A percentile compares a stretch with the other conserved stretches of the same genome.
phyloP scores from a whole-genome alignment of 2,329 filamentous ascomycete genomes.

The Lachnellula cervina region DNA sequence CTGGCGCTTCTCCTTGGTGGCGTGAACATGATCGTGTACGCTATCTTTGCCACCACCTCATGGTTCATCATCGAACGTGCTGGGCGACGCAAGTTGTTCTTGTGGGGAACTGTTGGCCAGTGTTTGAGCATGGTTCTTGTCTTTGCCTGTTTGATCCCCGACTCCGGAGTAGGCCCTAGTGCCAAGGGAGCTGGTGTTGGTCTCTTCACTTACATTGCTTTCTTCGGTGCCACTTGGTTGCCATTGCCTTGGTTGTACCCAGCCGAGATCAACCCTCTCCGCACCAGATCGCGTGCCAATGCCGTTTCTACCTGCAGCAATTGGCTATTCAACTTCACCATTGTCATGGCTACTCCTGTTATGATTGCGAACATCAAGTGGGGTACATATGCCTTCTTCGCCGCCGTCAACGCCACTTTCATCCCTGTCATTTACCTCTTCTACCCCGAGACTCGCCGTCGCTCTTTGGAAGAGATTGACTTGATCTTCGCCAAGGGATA shows the following conservation, averaged over 20 bases:
- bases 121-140: conserved; percentile 60
- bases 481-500: conserved; percentile 59
- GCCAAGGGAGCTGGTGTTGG: conserved; percentile 43
- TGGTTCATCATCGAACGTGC: conserved; percentile 52
- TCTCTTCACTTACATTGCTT: conserved; percentile 58
- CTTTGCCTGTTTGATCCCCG: conserved; percentile 34
- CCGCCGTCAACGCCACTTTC: conserved; percentile 34
- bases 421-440: conserved; percentile 36
- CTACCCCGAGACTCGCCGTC: conserved; percentile 47
- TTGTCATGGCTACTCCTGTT: conserved; percentile 37
- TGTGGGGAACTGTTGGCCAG: conserved; percentile 62
- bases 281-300: conserved; percentile 58
- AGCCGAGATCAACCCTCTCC: conserved; percentile 55
- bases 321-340: conserved; percentile 52
- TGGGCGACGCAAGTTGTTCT: conserved; percentile 66
- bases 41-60: conserved; percentile 47
- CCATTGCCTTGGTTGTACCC: conserved; percentile 60
- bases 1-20: conserved; percentile 50
- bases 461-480: conserved; percentile 65
- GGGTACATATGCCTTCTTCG: conserved; percentile 38
- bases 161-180: conserved; percentile 19
- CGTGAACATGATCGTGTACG: conserved; percentile 52
- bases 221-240: conserved; percentile 57
- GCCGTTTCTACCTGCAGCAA: conserved; percentile 54
- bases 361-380: conserved; percentile 32